Evolutionary conservation across 2,329 filamentous ascomycete species (phyloP), one percentile per base, ranked within the genome.

Genomic region (Cytospora schulzeri): DNA sequence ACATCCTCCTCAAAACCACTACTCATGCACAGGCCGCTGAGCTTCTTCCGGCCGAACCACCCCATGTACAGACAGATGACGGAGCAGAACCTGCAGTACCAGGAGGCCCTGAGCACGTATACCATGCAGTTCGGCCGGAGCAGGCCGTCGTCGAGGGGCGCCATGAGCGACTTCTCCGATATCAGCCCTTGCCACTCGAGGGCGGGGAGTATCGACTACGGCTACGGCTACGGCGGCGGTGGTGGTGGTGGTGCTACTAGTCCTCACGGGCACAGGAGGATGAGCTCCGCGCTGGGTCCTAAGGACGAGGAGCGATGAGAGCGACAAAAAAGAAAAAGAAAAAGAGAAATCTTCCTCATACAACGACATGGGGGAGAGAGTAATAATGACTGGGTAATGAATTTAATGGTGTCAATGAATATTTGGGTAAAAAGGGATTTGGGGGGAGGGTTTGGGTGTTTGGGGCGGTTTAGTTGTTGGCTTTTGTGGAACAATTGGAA

Each of bases 111-210:
- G 45, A 75, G 75, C 64, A 72, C 77, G 63, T 83, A 81, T 73
- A 78, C 75, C 63, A 78, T 80, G 71, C 78, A 76, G 14, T 83
- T 83, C 68, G 81, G 81, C 48, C 68, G 74, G 69, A 68, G 72
- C 53, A 57, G 71, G 29, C 41, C 26, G 24, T 19, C 19, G 14
- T 68, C 45, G 57, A 31, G 26, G 60, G 68, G 50, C 15, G 60
- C 41, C 22, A 52, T 57, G 8, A 52, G 50, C 19, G 75, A 72
- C 68, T 58, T 52, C 60, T 66, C 68, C 24, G 77, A 76, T 59
- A 71, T 82, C 69, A 82, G 80, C 70, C 80, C 80, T 24, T 77
- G 80, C 70, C 79, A 76, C 68, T 80, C 80, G 33, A 74, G 78
- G 24, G 68, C 72, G 22, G 71, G 72, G 57, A 80, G 78, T 67